Percentiles rank a stretch among this genome's conserved stretches.
Evolutionary conservation across 306 rosid species (phyloP).

Genomic region (Macrotyloma uniflorum): DNA sequence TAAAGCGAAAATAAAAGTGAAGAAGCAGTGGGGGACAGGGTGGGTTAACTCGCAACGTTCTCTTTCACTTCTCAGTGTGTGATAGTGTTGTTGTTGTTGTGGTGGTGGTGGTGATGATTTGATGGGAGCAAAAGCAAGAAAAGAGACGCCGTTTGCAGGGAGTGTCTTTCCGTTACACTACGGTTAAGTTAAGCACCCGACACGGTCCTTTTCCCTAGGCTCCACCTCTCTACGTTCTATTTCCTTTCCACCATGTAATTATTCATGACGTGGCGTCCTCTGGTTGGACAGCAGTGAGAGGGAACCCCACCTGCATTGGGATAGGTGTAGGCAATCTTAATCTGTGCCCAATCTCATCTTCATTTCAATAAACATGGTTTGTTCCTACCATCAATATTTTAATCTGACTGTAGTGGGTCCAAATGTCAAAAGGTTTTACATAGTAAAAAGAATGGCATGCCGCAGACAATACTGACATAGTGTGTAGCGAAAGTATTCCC

Average conservation of each 20-base stretch:
- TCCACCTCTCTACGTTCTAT: constrained; percentile 32
- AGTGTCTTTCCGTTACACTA: constrained; percentile 55
- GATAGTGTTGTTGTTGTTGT: not conserved
- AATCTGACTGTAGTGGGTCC: constrained; percentile 7
- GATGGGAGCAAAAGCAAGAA: constrained; percentile 41
- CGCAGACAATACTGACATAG: constrained; percentile 39
- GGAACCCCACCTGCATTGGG: not conserved
- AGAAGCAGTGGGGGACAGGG: not conserved
- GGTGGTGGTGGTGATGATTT: constrained; percentile 46
- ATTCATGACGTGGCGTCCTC: not conserved
- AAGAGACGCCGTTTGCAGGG: constrained; percentile 75
- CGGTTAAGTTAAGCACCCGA: constrained; percentile 53
- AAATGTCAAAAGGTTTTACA: not conserved
- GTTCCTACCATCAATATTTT: not conserved
- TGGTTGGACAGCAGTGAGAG: not conserved
- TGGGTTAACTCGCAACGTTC: constrained; percentile 28
- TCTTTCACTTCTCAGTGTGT: not conserved
- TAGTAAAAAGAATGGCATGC: not conserved
- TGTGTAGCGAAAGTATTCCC: constrained; percentile 45
- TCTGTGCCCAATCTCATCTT: constrained; percentile 26
- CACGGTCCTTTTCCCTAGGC: constrained; percentile 49
- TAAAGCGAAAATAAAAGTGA: not conserved
- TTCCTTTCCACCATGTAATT: not conserved
- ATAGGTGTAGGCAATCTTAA: not conserved
- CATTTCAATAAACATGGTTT: not conserved